Percentiles rank a stretch among this genome's conserved stretches.
phyloP scores from a whole-genome alignment of 345 rosid genomes.

The Euphorbia lathyris region DNA sequence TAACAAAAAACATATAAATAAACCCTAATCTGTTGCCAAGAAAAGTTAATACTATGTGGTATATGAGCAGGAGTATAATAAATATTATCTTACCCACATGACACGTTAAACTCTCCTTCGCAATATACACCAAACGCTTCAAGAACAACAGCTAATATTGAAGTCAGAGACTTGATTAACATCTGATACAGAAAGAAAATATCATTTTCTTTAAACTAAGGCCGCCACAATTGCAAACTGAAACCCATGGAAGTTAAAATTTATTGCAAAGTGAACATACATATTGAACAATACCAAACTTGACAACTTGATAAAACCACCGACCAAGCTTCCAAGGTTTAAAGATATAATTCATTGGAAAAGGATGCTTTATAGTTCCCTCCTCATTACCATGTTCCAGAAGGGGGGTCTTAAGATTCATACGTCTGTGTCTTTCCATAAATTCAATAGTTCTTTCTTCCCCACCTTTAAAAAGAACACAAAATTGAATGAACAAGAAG shows the following conservation, averaged over 20 bases:
- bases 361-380: slow-evolving; percentile 75
- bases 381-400: slow-evolving; percentile 54
- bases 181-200: slow-evolving; percentile 55
- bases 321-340: slow-evolving; percentile 93
- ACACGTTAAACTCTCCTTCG: slow-evolving; percentile 92
- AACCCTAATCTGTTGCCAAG: not conserved
- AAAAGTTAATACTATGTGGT: not conserved
- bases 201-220: slow-evolving; percentile 15
- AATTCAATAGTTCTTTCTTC: slow-evolving; percentile 85
- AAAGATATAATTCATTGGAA: slow-evolving; percentile 75
- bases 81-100: slow-evolving; percentile 75
- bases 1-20: not conserved
- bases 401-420: slow-evolving; percentile 54
- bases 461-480: slow-evolving; percentile 55
- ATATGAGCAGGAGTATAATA: slow-evolving; percentile 2
- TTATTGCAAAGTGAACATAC: slow-evolving; percentile 50
- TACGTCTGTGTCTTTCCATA: slow-evolving; percentile 88
- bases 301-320: slow-evolving; percentile 94
- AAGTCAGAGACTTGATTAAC: slow-evolving; percentile 81
- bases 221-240: slow-evolving; percentile 11
- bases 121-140: slow-evolving; percentile 89
- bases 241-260: slow-evolving; percentile 6
- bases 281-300: slow-evolving; percentile 98
- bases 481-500: not conserved
- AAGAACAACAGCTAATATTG: slow-evolving; percentile 80